Evolutionary conservation across 1,284 basidiomycete species (phyloP).

Genomic region (Peniophora sp.): DNA sequence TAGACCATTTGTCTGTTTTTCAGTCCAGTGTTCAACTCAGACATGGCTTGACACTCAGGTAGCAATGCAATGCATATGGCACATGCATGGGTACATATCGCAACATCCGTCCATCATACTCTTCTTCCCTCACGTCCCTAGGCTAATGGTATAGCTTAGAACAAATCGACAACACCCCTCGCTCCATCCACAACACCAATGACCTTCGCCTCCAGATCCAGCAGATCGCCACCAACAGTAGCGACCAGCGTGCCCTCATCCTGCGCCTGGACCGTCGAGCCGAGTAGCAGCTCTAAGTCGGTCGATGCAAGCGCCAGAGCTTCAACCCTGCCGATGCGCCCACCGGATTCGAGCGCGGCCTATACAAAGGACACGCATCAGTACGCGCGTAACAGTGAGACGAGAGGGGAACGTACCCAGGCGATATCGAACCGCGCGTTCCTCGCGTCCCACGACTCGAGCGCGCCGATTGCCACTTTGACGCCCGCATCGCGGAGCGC

Average conservation of each 20-base stretch:
- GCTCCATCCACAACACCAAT: conserved; percentile 33
- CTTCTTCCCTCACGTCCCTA: too few species aligned
- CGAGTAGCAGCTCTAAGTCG: conserved; percentile 46
- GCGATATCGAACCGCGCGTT: conserved; percentile 58
- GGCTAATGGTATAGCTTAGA: conserved; percentile 6
- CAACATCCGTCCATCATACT: too few species aligned
- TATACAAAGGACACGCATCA: conserved; percentile 10
- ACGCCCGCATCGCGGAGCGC: conserved; percentile 61
- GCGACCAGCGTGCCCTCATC: conserved; percentile 33
- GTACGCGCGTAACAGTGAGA: background rate
- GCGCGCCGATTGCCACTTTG: conserved; percentile 62
- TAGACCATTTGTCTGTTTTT: too few species aligned
- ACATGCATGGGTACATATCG: too few species aligned
- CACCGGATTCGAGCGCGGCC: conserved; percentile 29
- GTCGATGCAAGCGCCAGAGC: conserved; percentile 38
- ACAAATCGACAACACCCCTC: conserved; percentile 19
- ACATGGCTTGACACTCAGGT: too few species aligned
- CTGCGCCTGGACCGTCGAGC: conserved; percentile 24
- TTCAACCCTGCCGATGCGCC: conserved; percentile 30
- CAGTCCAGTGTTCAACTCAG: too few species aligned
- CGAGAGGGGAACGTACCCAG: conserved; percentile 11
- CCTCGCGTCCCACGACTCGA: conserved; percentile 44
- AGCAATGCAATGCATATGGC: too few species aligned
- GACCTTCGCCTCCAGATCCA: conserved; percentile 37
- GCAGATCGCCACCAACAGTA: conserved; percentile 18